A percentile compares a stretch with the other conserved stretches of the same genome.
phyloP scores from a whole-genome alignment of 345 rosid species.

The Schrenkiella parvula region DNA sequence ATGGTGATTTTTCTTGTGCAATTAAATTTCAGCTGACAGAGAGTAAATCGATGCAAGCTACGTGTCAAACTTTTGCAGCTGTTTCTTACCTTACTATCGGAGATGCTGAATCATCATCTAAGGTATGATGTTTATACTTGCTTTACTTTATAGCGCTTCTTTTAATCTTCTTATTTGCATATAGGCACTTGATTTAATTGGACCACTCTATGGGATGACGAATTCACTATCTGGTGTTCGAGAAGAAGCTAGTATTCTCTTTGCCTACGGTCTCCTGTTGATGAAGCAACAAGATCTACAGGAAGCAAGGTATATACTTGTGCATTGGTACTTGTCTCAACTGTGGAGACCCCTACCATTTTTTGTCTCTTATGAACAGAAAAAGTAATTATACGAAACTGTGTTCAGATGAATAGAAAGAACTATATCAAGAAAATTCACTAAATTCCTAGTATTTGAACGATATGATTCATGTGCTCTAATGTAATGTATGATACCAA shows the following conservation, averaged over 20 bases:
- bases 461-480: constrained; percentile 3
- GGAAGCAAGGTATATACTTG: constrained; percentile 70
- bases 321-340: not conserved
- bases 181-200: constrained; percentile 92
- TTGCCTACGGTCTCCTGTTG: constrained; percentile 87
- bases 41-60: constrained; percentile 86
- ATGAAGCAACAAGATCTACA: constrained; percentile 93
- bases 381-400: not conserved
- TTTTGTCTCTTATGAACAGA: not conserved
- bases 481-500: not conserved
- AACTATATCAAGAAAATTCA: not conserved
- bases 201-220: constrained; percentile 72
- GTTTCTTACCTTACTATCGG: constrained; percentile 87
- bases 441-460: not conserved
- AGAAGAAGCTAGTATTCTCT: constrained; percentile 88
- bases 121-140: constrained; percentile 42
- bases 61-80: constrained; percentile 93
- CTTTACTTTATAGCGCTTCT: not conserved
- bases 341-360: not conserved
- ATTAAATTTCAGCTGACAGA: constrained; percentile 62
- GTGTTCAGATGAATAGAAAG: no score
- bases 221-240: constrained; percentile 83
- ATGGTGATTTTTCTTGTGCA: not conserved
- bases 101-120: constrained; percentile 90
- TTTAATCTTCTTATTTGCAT: constrained; percentile 5